Conservation (phyloP, 1,139 yeast species). For the Arxiozyma slooffiae region DNA sequence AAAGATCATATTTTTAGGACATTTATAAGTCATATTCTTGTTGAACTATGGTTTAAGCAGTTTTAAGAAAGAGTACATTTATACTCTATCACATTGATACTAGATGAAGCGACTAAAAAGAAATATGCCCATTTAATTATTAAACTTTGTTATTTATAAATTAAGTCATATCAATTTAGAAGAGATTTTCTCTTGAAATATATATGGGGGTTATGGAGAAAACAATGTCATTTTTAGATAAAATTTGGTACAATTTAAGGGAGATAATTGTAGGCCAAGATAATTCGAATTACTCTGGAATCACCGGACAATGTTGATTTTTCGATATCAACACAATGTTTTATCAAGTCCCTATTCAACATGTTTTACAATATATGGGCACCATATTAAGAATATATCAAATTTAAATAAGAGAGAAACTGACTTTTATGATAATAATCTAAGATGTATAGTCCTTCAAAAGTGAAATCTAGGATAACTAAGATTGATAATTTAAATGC, state of each 20-base stretch:
- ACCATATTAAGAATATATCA: background rate
- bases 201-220: constrained; percentile 7
- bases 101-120: constrained; percentile 4
- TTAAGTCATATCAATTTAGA: constrained; percentile 9
- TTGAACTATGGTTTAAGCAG: constrained; percentile 21
- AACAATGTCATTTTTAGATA: background rate
- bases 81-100: constrained; percentile 7
- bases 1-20: constrained; percentile 10
- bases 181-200: background rate
- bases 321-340: background rate
- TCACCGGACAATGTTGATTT: background rate
- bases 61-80: constrained; percentile 15
- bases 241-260: background rate
- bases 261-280: background rate
- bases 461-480: background rate
- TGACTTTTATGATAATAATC: background rate
- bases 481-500: too few species aligned
- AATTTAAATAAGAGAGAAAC: background rate
- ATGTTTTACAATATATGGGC: background rate
- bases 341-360: background rate
- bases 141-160: constrained; percentile 4
- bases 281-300: background rate
- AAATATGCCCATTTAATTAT: constrained; percentile 13
- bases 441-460: background rate
- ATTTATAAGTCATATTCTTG: constrained; percentile 15